Base-by-base conservation (phyloP, 768 basidiomycete species). In the Tremella fuciformis region DNA sequence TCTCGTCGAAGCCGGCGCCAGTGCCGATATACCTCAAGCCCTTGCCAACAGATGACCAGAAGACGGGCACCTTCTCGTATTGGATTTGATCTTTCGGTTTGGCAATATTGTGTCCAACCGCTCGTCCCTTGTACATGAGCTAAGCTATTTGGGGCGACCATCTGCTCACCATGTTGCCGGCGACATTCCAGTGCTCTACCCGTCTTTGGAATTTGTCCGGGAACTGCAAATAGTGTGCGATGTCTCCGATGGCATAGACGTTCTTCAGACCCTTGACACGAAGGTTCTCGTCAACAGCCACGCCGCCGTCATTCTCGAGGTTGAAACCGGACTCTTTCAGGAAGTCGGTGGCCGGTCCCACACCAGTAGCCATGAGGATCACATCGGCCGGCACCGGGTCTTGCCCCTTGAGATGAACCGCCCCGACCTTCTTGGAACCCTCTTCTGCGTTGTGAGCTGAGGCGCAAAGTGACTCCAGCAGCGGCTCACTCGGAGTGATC, bases 181-280 rank as follows among this genome's bases (percentile, higher is more conserved):
- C 90, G 57, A 91, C 89, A 78, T 91, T 91, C 90, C 91, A 94
- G 76, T 94, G 91, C 76, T 94, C 91, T 57, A 93, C 85, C 50
- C 90, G 79, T 13, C 86, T 84, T 7, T 78, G 80, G 25, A 78
- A 74, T 2, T 78, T 75, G 57, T 87, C 84, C 9, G 88, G 87
- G 76, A 87, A 88, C 61, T 88, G 85, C 8, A 87, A 85, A 76
- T 88, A 89, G 40, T 84, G 80, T 0, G 89, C 89, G 67, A 93
- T 88, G 76, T 91, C 90, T 56, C 87, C 86, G 83, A 70, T 55
- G 24, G 76, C 76, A 42, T 68, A 75, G 55, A 75, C 51, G 58
- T 74, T 63, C 47, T 68, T 59, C 29, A 74, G 55, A 1, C 69
- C 74, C 49, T 80, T 73, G 8, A 92, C 86, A 53, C 82, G 80